Base-by-base conservation (phyloP, 805 yeast genomes). In the Spencermartinsiella europaea region DNA sequence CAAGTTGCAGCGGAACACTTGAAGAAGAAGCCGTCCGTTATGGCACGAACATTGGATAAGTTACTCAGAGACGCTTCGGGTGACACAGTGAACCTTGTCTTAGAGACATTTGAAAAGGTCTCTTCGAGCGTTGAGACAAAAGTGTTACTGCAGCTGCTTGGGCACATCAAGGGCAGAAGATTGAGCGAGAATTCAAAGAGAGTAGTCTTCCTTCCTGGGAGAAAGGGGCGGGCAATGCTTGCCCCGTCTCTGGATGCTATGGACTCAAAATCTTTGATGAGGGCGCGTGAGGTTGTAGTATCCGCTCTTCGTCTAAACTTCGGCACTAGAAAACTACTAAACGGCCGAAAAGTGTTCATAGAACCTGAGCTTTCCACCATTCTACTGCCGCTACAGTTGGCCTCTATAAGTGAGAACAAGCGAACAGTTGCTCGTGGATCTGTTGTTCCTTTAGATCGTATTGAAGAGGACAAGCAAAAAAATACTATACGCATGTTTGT, bases 391-490 rank as follows among this genome's bases (percentile, higher is more conserved):
- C 17, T 33, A 7, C 38, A 31, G 19, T 17, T 41, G 19, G 44
- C 38, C 15, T 41, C 44, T 21, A 21, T 41, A 7, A 16, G 27
- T 12, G 20, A 40, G 19, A 27, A 28, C 28, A 40, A 40, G 34
- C n/a, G 34, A 14, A 20, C 48, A 16, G 25, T 45, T 33, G 38
- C 48, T 3, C 44, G 48, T 8, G 48, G 48, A 20, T 45, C 48
- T 14, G 16, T 45, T n/a, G 7, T 45, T 16, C 35, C 48, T 14
- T 36, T 45, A 34, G 46, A 42, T 5, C 12, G 15, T 14, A 22
- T 21, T 4, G 21, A 8, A 15, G 45, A 28, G 27, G 46, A 44
- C 25, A 5, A n/a, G 3, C 16, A 28, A 4, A 45, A 45, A 22
- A 21, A 38, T 20, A 28, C 40, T 25, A 14, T 45, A 15, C 48